A percentile compares a stretch with the other conserved stretches of the same genome.
Conservation (phyloP, 2,329 filamentous ascomycete genomes). For the Plenodomus biglobosus region DNA sequence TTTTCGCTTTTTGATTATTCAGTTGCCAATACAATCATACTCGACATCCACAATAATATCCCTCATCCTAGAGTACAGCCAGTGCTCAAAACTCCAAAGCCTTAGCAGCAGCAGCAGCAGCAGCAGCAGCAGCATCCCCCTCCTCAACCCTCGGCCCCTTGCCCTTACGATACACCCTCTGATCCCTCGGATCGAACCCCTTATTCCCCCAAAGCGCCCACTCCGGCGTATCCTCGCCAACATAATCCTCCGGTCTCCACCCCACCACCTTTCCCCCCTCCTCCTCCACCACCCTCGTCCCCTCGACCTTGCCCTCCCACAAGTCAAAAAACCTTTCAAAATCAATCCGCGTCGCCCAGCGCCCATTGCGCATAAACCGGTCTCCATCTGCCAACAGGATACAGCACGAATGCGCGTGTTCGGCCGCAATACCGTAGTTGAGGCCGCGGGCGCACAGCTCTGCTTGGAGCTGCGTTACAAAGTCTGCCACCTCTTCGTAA, state of each 20-base stretch:
- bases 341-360: slow-evolving; percentile 91
- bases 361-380: slow-evolving; percentile 73
- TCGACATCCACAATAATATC: background rate
- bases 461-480: slow-evolving; percentile 73
- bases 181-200: slow-evolving; percentile 88
- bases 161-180: slow-evolving; percentile 84
- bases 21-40: slow-evolving; percentile 7
- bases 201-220: slow-evolving; percentile 96
- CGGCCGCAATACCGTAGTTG: slow-evolving; percentile 86
- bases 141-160: slow-evolving; percentile 51
- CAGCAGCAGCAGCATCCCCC: no score
- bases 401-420: slow-evolving; percentile 94
- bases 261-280: slow-evolving; percentile 55
- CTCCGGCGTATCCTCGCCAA: slow-evolving; percentile 79
- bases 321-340: slow-evolving; percentile 86
- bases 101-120: no score
- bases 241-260: slow-evolving; percentile 88
- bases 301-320: slow-evolving; percentile 60
- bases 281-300: slow-evolving; percentile 48
- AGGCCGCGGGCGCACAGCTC: slow-evolving; percentile 71
- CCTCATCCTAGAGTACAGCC: no score
- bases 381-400: slow-evolving; percentile 76
- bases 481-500: slow-evolving; percentile 84
- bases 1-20: slow-evolving; percentile 2
- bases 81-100: slow-evolving; percentile 14